These are phyloP conservation scores for Lactarius psammicola DNA, from an alignment of 768 basidiomycete species.

Conservation along the genomic window DNA sequence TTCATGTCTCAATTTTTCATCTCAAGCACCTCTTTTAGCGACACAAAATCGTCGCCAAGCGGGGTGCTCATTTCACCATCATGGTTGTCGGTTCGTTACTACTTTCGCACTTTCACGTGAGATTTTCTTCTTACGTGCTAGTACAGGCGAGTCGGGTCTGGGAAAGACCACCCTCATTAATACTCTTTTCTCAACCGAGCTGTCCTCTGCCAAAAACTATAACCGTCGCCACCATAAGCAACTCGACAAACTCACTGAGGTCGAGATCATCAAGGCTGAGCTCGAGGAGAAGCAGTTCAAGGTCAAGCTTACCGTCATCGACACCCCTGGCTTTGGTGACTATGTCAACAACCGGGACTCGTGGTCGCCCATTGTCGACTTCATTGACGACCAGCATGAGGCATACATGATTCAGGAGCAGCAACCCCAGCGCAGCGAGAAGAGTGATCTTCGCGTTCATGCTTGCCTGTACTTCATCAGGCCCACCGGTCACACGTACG, in stretches of 20 bases:
- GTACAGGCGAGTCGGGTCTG: conserved; percentile 88
- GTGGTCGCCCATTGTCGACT: conserved; percentile 98
- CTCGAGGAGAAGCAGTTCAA: conserved; percentile 99
- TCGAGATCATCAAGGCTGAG: conserved; percentile 99
- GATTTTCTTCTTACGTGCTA: background rate
- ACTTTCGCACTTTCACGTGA: conserved; percentile 1
- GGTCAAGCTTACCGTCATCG: conserved; percentile 98
- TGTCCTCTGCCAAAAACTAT: conserved; percentile 92
- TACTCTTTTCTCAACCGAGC: conserved; percentile 97
- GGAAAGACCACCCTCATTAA: conserved; percentile 99
- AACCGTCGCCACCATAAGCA: conserved; percentile 86
- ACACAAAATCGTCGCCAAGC: conserved; percentile 99
- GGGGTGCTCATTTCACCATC: conserved; percentile 95
- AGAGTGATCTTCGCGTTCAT: conserved; percentile 94
- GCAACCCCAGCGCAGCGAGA: conserved; percentile 92
- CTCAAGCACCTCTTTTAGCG: conserved; percentile 48
- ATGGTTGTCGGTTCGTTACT: conserved; percentile 90
- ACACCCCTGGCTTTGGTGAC: conserved; percentile 99
- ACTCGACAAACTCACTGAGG: conserved; percentile 97
- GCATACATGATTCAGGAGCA: conserved; percentile 98
- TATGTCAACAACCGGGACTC: conserved; percentile 99
- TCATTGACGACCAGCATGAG: conserved; percentile 95
- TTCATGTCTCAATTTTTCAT: conserved; percentile 34
- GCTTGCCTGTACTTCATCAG: conserved; percentile 97
- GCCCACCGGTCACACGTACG: conserved; percentile 94